phyloP scores from a whole-genome alignment of 169 alveolate genomes.

The Plasmodium cynomolgi region DNA sequence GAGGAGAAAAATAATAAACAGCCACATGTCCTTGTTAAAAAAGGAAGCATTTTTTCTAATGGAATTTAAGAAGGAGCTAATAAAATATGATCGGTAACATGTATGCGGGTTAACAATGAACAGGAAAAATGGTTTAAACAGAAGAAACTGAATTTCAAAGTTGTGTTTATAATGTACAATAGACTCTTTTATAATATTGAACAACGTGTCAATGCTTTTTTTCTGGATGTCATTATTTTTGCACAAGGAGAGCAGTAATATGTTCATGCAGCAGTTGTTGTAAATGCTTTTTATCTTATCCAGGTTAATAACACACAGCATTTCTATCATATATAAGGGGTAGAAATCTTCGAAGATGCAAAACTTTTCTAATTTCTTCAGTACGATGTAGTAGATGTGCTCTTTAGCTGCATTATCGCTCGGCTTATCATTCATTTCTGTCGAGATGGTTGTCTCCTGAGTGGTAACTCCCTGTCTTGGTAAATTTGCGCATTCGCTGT shows the following conservation, averaged over 20 bases:
- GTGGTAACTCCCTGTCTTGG: neutral
- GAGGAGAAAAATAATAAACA: slow-evolving; percentile 58
- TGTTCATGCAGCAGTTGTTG: slow-evolving; percentile 59
- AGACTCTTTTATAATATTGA: slow-evolving; percentile 66
- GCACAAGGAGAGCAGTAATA: slow-evolving; percentile 52
- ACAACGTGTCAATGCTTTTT: slow-evolving; percentile 65
- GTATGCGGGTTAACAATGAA: slow-evolving; percentile 63
- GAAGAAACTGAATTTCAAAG: slow-evolving; percentile 46
- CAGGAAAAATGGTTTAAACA: slow-evolving; percentile 69
- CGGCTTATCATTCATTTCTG: neutral
- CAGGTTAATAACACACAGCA: slow-evolving; percentile 61
- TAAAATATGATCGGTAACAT: slow-evolving; percentile 48
- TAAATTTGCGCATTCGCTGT: neutral
- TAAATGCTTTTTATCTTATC: slow-evolving; percentile 42
- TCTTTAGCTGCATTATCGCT: neutral
- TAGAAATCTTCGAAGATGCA: slow-evolving; percentile 75
- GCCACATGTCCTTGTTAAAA: slow-evolving; percentile 56
- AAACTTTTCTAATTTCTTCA: slow-evolving; percentile 59
- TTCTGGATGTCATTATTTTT: slow-evolving; percentile 69
- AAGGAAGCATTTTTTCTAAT: slow-evolving; percentile 69
- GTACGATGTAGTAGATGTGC: slow-evolving; percentile 14
- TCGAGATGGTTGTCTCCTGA: neutral
- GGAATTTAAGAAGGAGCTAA: slow-evolving; percentile 44
- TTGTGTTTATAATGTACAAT: slow-evolving; percentile 33
- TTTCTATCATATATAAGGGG: slow-evolving; percentile 72